These are phyloP conservation scores for Taphrina confusa DNA, from an alignment of 1,139 yeast genomes.

Conservation along the genomic window DNA sequence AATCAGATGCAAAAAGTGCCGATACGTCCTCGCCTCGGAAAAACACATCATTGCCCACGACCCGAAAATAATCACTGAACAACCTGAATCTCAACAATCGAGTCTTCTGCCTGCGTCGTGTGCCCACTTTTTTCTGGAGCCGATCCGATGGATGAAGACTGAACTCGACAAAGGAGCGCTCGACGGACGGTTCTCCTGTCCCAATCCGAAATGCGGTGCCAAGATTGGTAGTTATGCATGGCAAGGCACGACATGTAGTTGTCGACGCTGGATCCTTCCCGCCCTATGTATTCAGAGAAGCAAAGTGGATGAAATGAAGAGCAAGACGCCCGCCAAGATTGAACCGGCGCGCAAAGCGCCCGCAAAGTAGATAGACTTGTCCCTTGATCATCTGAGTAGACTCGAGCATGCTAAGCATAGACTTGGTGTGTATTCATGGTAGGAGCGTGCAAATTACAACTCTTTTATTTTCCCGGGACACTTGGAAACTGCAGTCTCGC, in stretches of 20 bases:
- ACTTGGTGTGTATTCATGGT: too few species aligned
- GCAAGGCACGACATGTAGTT: constrained; percentile 92
- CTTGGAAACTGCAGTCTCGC: constrained; percentile 7
- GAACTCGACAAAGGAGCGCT: constrained; percentile 67
- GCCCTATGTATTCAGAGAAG: constrained; percentile 80
- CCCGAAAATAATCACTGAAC: constrained; percentile 33
- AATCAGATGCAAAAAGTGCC: constrained; percentile 46
- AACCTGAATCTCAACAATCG: constrained; percentile 26
- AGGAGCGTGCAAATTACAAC: too few species aligned
- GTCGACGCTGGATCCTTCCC: constrained; percentile 96
- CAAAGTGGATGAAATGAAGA: constrained; percentile 67
- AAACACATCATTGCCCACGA: constrained; percentile 42
- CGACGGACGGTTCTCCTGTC: constrained; percentile 85
- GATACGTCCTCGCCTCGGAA: constrained; percentile 43
- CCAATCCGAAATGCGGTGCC: constrained; percentile 63
- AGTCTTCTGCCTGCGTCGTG: constrained; percentile 56
- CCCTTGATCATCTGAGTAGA: too few species aligned
- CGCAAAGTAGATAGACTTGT: too few species aligned
- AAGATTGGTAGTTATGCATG: constrained; percentile 81
- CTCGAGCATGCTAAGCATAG: not conserved
- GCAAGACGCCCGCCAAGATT: constrained; percentile 7
- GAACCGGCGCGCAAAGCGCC: constrained; percentile 14
- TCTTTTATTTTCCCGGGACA: not conserved
- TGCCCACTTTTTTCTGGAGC: constrained; percentile 85
- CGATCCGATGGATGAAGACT: constrained; percentile 84